These are phyloP conservation scores for Ensete ventricosum DNA, from an alignment of 176 grass and related monocot species.

Conservation along the genomic window DNA sequence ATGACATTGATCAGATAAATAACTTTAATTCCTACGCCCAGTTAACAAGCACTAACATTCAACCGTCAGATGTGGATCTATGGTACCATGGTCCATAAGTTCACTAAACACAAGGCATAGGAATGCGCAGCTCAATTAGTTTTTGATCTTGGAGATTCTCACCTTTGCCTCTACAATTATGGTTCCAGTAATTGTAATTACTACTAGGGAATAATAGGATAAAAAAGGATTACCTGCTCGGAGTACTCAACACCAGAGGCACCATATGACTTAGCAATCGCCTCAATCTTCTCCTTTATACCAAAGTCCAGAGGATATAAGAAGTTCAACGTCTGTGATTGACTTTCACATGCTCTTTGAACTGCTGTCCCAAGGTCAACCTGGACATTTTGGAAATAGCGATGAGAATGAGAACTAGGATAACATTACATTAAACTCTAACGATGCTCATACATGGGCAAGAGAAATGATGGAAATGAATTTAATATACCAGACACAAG, in stretches of 20 bases:
- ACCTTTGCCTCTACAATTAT: background rate
- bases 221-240: constrained; percentile 45
- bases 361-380: constrained; percentile 86
- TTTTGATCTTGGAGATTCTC: background rate
- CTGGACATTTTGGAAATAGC: constrained; percentile 27
- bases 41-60: too few relatives aligned
- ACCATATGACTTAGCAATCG: constrained; percentile 85
- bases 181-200: background rate
- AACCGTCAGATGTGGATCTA: too few relatives aligned
- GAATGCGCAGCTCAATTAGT: background rate
- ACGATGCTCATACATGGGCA: background rate
- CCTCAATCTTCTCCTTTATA: constrained; percentile 94
- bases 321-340: constrained; percentile 58
- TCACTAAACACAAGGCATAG: too few relatives aligned
- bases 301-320: constrained; percentile 71
- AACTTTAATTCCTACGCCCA: too few relatives aligned
- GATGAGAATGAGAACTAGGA: background rate
- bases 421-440: background rate
- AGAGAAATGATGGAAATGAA: background rate
- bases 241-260: constrained; percentile 84
- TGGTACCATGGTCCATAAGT: too few relatives aligned
- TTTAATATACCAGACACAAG: background rate
- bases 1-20: background rate
- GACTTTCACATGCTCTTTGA: constrained; percentile 86
- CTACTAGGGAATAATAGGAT: background rate